These are phyloP conservation scores for Pseudogymnoascus pannorum DNA, from an alignment of 2,329 filamentous ascomycete species.

Conservation along the genomic window DNA sequence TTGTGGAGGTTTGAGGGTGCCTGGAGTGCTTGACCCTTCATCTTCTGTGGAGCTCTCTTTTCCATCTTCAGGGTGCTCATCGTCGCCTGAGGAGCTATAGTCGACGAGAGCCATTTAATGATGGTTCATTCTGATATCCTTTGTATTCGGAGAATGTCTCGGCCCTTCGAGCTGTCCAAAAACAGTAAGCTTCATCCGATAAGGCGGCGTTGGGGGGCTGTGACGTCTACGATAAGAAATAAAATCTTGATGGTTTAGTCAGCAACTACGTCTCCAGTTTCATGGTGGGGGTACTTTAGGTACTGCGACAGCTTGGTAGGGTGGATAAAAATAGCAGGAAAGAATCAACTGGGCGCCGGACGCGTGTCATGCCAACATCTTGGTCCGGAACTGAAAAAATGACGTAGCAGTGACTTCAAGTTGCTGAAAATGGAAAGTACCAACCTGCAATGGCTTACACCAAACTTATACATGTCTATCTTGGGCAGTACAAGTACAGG, in stretches of 20 bases:
- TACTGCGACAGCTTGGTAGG: not conserved
- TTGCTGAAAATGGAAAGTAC: not conserved
- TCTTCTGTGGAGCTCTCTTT: not conserved
- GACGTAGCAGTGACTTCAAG: not conserved
- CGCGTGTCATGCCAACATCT: conserved; percentile 4
- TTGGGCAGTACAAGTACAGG: not conserved
- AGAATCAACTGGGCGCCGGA: not conserved
- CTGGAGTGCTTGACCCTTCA: not conserved
- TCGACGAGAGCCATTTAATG: conserved; percentile 53
- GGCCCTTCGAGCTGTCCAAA: not conserved
- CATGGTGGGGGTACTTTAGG: not conserved
- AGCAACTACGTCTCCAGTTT: not conserved
- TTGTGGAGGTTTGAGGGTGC: not conserved
- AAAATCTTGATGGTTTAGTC: not conserved
- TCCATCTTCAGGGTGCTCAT: conserved; percentile 18
- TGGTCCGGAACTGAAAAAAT: not conserved
- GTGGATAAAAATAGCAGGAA: not conserved
- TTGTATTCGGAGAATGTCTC: not conserved
- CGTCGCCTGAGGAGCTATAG: conserved; percentile 50
- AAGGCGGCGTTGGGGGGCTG: not conserved
- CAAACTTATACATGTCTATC: not conserved
- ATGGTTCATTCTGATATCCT: conserved; percentile 4
- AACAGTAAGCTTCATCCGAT: conserved; percentile 4
- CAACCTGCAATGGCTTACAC: not conserved
- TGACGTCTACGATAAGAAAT: conserved; percentile 1